These are phyloP conservation scores for Cicer arietinum DNA, from an alignment of 306 rosid genomes.

Conservation along the genomic window DNA sequence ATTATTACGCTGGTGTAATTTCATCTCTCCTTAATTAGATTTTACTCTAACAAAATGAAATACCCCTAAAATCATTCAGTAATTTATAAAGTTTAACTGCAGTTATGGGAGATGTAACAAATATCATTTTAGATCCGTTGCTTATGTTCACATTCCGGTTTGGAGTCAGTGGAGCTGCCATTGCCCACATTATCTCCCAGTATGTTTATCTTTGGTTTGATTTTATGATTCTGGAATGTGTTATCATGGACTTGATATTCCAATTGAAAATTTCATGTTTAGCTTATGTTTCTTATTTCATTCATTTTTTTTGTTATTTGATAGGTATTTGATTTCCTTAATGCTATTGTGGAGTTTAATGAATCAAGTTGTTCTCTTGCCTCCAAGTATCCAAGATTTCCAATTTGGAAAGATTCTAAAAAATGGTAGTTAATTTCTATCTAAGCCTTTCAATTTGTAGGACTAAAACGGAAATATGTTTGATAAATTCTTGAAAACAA, in stretches of 20 bases:
- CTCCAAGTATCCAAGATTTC: slow-evolving; percentile 66
- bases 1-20: no score
- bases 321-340: slow-evolving; percentile 68
- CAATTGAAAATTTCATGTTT: neutral
- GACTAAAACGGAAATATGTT: no score
- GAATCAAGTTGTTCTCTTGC: slow-evolving; percentile 69
- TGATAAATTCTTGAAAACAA: neutral
- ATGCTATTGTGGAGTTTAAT: slow-evolving; percentile 71
- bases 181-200: slow-evolving; percentile 89
- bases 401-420: slow-evolving; percentile 66
- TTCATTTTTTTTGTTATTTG: slow-evolving; percentile 21
- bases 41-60: neutral
- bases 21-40: no score
- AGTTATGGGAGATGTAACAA: slow-evolving; percentile 69
- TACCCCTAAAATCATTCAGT: slow-evolving; percentile 1
- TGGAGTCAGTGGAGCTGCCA: slow-evolving; percentile 87
- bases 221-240: slow-evolving; percentile 19
- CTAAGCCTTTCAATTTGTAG: neutral
- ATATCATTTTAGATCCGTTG: slow-evolving; percentile 71
- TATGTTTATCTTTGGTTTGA: slow-evolving; percentile 45
- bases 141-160: slow-evolving; percentile 63
- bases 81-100: slow-evolving; percentile 37
- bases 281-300: slow-evolving; percentile 29
- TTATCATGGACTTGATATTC: slow-evolving; percentile 18
- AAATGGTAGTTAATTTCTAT: slow-evolving; percentile 58